Conservation (phyloP, 441 rosid genomes). For the Erodium texanum region DNA sequence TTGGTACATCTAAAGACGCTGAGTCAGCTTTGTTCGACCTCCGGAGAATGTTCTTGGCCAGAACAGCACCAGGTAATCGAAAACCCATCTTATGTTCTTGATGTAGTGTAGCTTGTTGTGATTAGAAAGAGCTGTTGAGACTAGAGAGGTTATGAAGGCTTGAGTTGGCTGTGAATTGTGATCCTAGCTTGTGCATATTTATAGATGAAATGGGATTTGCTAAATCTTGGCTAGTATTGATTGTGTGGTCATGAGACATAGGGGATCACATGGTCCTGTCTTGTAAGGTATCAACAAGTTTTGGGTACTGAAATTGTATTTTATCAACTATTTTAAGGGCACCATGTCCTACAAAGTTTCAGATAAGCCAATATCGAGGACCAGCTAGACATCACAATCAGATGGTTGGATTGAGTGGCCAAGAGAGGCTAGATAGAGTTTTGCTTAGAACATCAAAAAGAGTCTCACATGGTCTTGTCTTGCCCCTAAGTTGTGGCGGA, state of each 20-base stretch:
- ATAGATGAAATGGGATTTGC: neutral
- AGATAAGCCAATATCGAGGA: neutral
- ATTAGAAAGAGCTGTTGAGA: neutral
- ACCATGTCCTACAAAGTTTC: neutral
- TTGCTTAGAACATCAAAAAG: neutral
- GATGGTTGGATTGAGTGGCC: neutral
- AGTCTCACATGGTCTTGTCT: neutral
- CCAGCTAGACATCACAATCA: neutral
- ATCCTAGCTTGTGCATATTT: neutral
- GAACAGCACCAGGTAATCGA: neutral
- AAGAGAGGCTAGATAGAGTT: neutral
- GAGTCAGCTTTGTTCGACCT: neutral
- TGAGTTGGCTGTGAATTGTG: neutral
- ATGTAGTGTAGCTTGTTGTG: neutral
- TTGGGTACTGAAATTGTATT: neutral
- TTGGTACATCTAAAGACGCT: constrained; percentile 21
- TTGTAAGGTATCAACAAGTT: neutral
- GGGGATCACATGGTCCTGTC: neutral
- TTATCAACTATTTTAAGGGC: neutral
- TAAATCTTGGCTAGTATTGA: neutral
- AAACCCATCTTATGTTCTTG: neutral
- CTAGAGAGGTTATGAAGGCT: neutral
- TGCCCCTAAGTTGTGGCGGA: neutral
- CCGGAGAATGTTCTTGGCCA: neutral
- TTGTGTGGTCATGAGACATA: neutral